phyloP scores from a whole-genome alignment of 2,329 filamentous ascomycete genomes.

The Nectriaceae sp. region DNA sequence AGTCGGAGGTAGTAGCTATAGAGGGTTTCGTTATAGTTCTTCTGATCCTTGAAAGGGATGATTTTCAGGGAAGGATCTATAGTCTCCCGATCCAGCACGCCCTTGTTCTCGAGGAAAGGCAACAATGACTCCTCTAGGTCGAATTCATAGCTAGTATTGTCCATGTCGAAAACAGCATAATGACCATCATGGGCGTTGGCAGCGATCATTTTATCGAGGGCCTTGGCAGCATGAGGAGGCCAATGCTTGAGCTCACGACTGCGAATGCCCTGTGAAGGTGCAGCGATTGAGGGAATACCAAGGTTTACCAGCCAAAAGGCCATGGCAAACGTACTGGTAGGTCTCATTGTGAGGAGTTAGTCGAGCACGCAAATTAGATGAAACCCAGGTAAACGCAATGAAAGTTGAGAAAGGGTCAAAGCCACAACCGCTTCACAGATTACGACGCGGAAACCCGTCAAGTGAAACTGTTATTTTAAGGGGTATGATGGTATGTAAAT shows the following conservation, averaged over 20 bases:
- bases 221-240: slow-evolving; percentile 36
- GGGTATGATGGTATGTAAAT: too few relatives aligned
- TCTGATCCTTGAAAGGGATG: slow-evolving; percentile 44
- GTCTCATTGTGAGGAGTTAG: too few relatives aligned
- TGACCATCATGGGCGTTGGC: slow-evolving; percentile 39
- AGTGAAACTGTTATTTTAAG: too few relatives aligned
- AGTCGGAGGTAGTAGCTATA: slow-evolving; percentile 48
- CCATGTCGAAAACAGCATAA: slow-evolving; percentile 47
- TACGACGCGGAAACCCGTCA: too few relatives aligned
- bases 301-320: too few relatives aligned
- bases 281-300: too few relatives aligned
- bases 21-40: slow-evolving; percentile 40
- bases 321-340: too few relatives aligned
- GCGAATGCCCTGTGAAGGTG: too few relatives aligned
- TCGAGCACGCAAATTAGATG: too few relatives aligned
- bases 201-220: slow-evolving; percentile 40
- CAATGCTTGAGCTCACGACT: slow-evolving; percentile 38
- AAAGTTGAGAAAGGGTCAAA: too few relatives aligned
- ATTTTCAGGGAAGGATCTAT: slow-evolving; percentile 43
- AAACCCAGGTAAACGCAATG: too few relatives aligned
- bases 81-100: slow-evolving; percentile 41
- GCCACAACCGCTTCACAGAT: too few relatives aligned
- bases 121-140: slow-evolving; percentile 47
- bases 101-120: slow-evolving; percentile 44
- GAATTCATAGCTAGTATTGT: slow-evolving; percentile 45